Percentiles rank a stretch among this genome's conserved stretches.
Conservation (phyloP, 2,329 filamentous ascomycete species). For the Pyrenophora seminiperda region DNA sequence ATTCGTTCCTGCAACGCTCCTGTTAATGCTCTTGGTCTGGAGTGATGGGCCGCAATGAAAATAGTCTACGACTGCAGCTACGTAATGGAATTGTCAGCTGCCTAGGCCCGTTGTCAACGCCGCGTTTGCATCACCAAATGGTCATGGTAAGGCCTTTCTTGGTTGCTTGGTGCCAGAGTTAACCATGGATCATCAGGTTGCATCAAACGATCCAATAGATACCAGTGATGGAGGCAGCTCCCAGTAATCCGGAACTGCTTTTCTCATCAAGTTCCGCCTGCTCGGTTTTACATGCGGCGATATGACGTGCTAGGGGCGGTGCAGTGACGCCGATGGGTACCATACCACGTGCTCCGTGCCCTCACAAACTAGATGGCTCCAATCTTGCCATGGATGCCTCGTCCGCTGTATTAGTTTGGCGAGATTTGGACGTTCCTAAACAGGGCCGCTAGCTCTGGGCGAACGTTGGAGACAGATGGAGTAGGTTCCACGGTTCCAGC, state of each 20-base stretch:
- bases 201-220: not conserved
- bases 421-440: not conserved
- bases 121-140: not conserved
- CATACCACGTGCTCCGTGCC: not conserved
- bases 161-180: not conserved
- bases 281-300: slow-evolving; percentile 7
- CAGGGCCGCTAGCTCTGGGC: slow-evolving; percentile 1
- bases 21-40: not conserved
- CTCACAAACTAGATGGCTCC: not conserved
- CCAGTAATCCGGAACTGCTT: not conserved
- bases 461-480: slow-evolving; percentile 2
- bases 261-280: not conserved
- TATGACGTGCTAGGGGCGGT: not conserved
- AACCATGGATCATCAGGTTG: not conserved
- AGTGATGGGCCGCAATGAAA: not conserved
- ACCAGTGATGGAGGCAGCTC: not conserved
- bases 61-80: not conserved
- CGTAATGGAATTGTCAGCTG: not conserved
- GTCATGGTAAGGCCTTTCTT: not conserved
- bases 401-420: not conserved
- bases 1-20: slow-evolving; percentile 13
- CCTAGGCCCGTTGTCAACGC: not conserved
- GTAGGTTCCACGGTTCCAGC: not conserved
- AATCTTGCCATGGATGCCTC: not conserved
- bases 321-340: not conserved